Evolutionary conservation across 306 rosid genomes (phyloP).

Genomic region (Parietaria judaica): DNA sequence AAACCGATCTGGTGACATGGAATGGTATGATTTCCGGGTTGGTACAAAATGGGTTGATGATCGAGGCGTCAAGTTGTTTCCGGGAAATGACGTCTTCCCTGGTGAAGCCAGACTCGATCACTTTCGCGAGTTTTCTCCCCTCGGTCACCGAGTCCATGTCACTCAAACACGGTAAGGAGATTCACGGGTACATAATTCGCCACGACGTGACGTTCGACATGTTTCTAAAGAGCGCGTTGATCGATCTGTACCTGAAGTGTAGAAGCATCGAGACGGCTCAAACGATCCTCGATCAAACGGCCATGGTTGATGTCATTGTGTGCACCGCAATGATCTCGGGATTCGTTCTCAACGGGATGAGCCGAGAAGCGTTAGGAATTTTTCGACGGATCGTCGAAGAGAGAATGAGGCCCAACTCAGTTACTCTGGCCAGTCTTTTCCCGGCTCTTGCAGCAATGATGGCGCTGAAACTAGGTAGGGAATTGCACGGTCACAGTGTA

Average conservation of each 20-base stretch:
- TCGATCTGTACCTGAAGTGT: slow-evolving; percentile 21
- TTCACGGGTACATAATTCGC: slow-evolving; percentile 17
- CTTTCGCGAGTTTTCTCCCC: slow-evolving; percentile 22
- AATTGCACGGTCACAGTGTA: not conserved
- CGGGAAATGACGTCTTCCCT: slow-evolving; percentile 11
- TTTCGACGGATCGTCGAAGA: not conserved
- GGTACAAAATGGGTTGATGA: slow-evolving; percentile 17
- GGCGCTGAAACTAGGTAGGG: slow-evolving; percentile 4
- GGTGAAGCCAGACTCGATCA: slow-evolving; percentile 16
- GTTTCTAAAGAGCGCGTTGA: slow-evolving; percentile 17
- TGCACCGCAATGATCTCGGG: slow-evolving; percentile 8
- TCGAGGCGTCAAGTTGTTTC: slow-evolving; percentile 18
- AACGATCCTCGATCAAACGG: slow-evolving; percentile 7
- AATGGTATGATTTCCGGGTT: slow-evolving; percentile 26
- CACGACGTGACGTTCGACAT: slow-evolving; percentile 12
- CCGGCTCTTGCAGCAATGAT: not conserved
- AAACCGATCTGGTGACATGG: slow-evolving; percentile 22
- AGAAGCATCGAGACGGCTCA: slow-evolving; percentile 6
- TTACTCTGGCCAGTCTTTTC: not conserved
- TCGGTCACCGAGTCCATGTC: slow-evolving; percentile 4
- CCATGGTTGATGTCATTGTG: slow-evolving; percentile 4
- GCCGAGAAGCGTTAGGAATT: not conserved
- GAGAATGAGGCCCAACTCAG: slow-evolving; percentile 2
- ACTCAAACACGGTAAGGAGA: slow-evolving; percentile 18
- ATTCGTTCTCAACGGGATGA: slow-evolving; percentile 5